Base-by-base conservation (phyloP, 1,139 yeast species). In the Debaryomycetaceae sp. region DNA sequence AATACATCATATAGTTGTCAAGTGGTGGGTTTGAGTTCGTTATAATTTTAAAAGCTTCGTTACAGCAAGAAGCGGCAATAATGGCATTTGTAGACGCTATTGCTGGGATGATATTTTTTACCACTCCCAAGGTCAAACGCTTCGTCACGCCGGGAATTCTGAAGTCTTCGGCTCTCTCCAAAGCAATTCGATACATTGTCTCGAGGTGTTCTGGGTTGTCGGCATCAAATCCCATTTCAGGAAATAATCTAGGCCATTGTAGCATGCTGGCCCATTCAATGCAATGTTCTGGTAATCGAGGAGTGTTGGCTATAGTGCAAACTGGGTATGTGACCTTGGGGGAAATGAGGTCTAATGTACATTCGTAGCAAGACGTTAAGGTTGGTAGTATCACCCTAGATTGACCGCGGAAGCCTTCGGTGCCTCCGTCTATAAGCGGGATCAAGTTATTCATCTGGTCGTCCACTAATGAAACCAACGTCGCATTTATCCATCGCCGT, bases 371-470 rank as follows among this genome's bases (percentile, higher is more conserved):
- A 0, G 96, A 85, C 0, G 93, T 81, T 31, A 89, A 64, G 0
- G 91, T 81, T 0, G 99, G 98, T 14, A 90, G 65, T 37, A 91
- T 89, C 8, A 90, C 87, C 56, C 96, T 83, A 13, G 91, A 81
- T 58, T 93, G 97, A 5, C 99, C 99, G 52, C 88, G 78, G 58
- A 93, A 86, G 0, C 98, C 98, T 59, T 93, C 98, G 0, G 97
- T 87, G 3, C 98, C 99, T 2, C 98, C 98, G 59, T 93, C 99
- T 31, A 93, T 81, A 59, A 93, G 66, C 0, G 98, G 97, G 37
- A 88, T 84, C 31, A 87, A 65, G 8, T 66, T 64, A 40, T 77
- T 78, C 33, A 80, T 80, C 43, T 77, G 75, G 6, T 71, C 65
- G 48, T 77, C 81, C 6, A 86, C 87, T 57, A 88, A 56, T 5